phyloP scores from a whole-genome alignment of 1,284 basidiomycete genomes.

The Testicularia cyperi region DNA sequence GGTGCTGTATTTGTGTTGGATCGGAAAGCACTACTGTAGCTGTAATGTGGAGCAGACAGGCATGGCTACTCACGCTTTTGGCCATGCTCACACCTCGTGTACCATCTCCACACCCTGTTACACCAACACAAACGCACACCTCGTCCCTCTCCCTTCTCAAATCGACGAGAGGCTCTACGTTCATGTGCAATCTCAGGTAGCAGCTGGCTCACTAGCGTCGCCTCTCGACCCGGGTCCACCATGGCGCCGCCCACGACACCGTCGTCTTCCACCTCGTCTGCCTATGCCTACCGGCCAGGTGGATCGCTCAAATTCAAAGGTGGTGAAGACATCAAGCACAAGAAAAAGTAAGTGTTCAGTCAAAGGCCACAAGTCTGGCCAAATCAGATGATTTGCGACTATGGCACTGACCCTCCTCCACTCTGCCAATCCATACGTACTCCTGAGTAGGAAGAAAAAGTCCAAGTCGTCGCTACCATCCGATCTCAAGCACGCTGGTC shows the following conservation, averaged over 20 bases:
- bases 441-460: conserved; percentile 40
- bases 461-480: conserved; percentile 32
- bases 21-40: too few relatives aligned
- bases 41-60: too few relatives aligned
- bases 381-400: neutral
- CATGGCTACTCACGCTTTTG: too few relatives aligned
- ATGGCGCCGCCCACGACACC: neutral
- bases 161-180: too few relatives aligned
- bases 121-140: too few relatives aligned
- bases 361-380: too few relatives aligned
- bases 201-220: neutral
- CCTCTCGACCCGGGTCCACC: neutral
- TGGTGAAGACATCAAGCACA: conserved; percentile 31
- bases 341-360: too few relatives aligned
- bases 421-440: neutral
- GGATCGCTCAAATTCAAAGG: conserved; percentile 58
- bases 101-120: too few relatives aligned
- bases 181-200: too few relatives aligned
- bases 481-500: conserved; percentile 10
- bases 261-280: conserved; percentile 32
- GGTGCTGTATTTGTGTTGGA: too few relatives aligned
- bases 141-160: too few relatives aligned
- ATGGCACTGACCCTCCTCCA: neutral
- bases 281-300: conserved; percentile 51
- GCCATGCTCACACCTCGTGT: too few relatives aligned